These are phyloP conservation scores for Podaxis carcinomalis DNA, from an alignment of 768 basidiomycete genomes.

Conservation along the genomic window DNA sequence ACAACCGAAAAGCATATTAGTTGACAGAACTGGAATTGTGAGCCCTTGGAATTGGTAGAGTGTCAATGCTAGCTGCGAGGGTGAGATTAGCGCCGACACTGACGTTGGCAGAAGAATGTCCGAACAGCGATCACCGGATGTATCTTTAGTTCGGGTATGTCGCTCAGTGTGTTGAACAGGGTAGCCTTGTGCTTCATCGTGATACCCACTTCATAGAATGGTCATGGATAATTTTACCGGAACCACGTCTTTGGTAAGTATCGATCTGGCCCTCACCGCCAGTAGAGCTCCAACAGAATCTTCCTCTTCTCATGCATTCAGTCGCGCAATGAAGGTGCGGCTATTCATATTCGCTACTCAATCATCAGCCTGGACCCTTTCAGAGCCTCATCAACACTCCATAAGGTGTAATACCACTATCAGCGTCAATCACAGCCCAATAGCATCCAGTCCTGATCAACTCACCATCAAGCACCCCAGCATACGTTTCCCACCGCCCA, in stretches of 20 bases:
- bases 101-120: background rate
- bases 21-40: background rate
- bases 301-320: background rate
- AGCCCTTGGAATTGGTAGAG: no score
- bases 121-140: background rate
- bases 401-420: background rate
- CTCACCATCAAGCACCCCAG: background rate
- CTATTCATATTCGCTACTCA: background rate
- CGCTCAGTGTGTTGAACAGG: background rate
- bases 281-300: background rate
- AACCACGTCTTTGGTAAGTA: background rate
- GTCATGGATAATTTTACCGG: background rate
- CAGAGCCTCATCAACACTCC: background rate
- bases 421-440: background rate
- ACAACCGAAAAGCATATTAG: background rate
- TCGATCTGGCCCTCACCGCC: background rate
- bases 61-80: background rate
- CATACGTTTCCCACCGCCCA: background rate
- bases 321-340: background rate
- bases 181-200: background rate
- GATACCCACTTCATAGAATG: background rate
- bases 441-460: background rate
- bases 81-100: background rate
- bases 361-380: background rate
- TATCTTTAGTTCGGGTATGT: background rate